phyloP scores from a whole-genome alignment of 2,329 filamentous ascomycete species.

The Knufia fluminis region DNA sequence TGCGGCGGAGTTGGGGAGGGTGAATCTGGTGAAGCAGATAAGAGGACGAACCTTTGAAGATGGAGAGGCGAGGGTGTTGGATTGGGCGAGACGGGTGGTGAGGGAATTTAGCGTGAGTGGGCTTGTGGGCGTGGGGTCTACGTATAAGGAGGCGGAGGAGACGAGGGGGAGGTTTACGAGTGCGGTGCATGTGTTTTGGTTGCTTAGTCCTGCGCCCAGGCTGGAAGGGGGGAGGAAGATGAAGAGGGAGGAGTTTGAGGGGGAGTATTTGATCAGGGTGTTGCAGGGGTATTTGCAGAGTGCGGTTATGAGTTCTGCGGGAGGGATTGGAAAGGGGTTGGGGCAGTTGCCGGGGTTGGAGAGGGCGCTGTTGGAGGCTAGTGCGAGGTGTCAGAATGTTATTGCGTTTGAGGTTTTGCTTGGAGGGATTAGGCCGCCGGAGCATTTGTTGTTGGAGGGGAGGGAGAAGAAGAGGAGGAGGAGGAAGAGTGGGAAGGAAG shows the following conservation, averaged over 20 bases:
- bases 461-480: conserved; percentile 13
- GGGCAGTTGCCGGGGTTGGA: conserved; percentile 74
- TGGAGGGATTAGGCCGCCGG: conserved; percentile 55
- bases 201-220: conserved; percentile 60
- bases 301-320: conserved; percentile 67
- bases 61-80: conserved; percentile 63
- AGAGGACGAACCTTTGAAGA: conserved; percentile 61
- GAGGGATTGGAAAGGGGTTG: conserved; percentile 64
- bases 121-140: conserved; percentile 33
- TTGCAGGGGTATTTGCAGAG: conserved; percentile 76
- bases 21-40: conserved; percentile 63
- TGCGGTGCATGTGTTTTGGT: conserved; percentile 66
- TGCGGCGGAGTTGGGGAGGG: conserved; percentile 62
- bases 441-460: conserved; percentile 53
- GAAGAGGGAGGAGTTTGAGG: conserved; percentile 47
- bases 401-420: conserved; percentile 78
- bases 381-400: conserved; percentile 78
- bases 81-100: conserved; percentile 66
- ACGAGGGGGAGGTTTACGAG: conserved; percentile 63
- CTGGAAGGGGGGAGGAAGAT: conserved; percentile 26
- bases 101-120: conserved; percentile 72
- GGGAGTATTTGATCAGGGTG: conserved; percentile 63
- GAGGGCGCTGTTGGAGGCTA: conserved; percentile 69
- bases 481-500: conserved; percentile 30
- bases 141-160: conserved; percentile 59